These are phyloP conservation scores for Parietaria judaica DNA, from an alignment of 306 rosid species.

Conservation along the genomic window DNA sequence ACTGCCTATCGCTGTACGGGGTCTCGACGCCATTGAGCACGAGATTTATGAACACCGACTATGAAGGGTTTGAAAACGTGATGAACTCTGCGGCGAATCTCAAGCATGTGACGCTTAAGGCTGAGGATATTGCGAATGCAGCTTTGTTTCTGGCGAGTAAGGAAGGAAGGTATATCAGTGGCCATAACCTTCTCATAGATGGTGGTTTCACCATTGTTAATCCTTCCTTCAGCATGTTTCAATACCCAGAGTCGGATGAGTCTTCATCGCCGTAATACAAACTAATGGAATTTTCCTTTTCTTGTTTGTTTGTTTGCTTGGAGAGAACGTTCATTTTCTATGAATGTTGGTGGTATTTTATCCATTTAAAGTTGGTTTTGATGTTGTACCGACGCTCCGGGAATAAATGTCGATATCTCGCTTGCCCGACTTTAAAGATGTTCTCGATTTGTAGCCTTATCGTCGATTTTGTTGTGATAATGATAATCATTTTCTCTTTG, in stretches of 20 bases:
- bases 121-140: conserved; percentile 33
- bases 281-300: no score
- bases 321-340: conserved; percentile 5
- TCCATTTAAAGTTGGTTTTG: no score
- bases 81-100: conserved; percentile 19
- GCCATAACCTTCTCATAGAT: conserved; percentile 17
- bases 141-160: conserved; percentile 33
- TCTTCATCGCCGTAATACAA: no score
- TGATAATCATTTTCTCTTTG: no score
- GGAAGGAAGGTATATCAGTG: conserved; percentile 21
- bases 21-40: conserved; percentile 43
- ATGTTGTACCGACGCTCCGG: no score
- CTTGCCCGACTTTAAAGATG: no score
- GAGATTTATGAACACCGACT: conserved; percentile 23
- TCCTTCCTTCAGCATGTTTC: conserved; percentile 39
- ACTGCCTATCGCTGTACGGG: conserved; percentile 44
- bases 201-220: conserved; percentile 46
- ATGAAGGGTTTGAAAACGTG: conserved; percentile 17
- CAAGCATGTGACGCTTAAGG: conserved; percentile 23
- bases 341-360: no score
- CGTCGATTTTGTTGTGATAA: no score
- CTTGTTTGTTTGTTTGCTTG: no score
- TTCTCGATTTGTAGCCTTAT: no score
- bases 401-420: no score
- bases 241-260: conserved; percentile 20